Evolutionary conservation across 1,284 basidiomycete genomes (phyloP), one percentile per base, ranked within the genome.

Genomic region (Ceraceosorus guamensis): DNA sequence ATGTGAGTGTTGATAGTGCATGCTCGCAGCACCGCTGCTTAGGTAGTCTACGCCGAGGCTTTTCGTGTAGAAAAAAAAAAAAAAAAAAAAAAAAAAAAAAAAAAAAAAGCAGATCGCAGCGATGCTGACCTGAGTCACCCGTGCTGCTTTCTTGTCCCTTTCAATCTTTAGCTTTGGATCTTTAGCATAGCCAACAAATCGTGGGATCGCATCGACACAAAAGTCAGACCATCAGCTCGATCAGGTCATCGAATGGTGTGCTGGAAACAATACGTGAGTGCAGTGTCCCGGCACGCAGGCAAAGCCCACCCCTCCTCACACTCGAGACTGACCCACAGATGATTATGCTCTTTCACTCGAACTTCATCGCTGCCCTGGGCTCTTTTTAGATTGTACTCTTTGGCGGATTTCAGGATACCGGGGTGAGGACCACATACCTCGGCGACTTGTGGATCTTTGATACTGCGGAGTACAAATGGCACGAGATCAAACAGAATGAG

Each of bases 121-220:
- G n/a, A n/a, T n/a, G n/a, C n/a, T 37, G 31, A 50, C 6, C 57
- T 50, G 31, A 33, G 46, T 18, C 14, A 30, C 30, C 30, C 6
- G 31, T 34, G 16, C 16, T 18, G 30, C 50, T 39, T 33, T 31
- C 24, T 46, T 11, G 39, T 32, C 14, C n/a, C n/a, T n/a, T n/a
- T n/a, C n/a, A n/a, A n/a, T n/a, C n/a, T 50, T 18, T 30, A 50
- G 34, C 62, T 74, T 0, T 69, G 67, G 67, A 69, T 68, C 1
- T 72, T 71, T 59, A 67, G 62, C 44, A 60, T 75, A 53, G 68
- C 68, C 7, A 55, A 62, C 5, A 67, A 90, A 68, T 78, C 82
- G 0, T 96, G 91, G 91, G 89, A 95, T 60, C 81, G 88, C 16
- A 88, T 93, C 56, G 91, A 95, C 82, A 82, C 89, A 6, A 92